A percentile compares a stretch with the other conserved stretches of the same genome.
Conservation (phyloP, 768 basidiomycete species). For the Mycena latifolia region DNA sequence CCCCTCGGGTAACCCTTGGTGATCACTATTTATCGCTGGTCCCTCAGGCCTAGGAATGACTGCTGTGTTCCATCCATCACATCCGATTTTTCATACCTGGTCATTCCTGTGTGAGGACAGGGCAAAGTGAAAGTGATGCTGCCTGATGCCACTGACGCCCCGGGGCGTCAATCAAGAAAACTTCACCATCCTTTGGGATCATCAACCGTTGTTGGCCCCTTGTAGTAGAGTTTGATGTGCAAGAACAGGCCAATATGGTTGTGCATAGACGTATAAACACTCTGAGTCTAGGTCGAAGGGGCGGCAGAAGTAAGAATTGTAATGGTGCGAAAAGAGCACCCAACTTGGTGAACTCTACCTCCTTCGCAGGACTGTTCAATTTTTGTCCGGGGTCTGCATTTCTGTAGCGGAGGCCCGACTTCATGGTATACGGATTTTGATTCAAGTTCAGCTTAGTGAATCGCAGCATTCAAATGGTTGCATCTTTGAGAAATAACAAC, state of each 20-base stretch:
- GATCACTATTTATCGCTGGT: slow-evolving; percentile 1
- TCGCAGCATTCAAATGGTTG: no score
- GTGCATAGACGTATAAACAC: not conserved
- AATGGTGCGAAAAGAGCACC: slow-evolving; percentile 2
- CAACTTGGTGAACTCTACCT: slow-evolving; percentile 1
- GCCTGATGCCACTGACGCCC: not conserved
- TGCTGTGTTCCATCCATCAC: not conserved
- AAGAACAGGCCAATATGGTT: slow-evolving; percentile 2
- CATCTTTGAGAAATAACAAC: no score
- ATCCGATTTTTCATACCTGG: slow-evolving; percentile 1
- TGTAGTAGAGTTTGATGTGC: slow-evolving; percentile 2
- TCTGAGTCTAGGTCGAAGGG: slow-evolving; percentile 1
- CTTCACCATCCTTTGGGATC: not conserved
- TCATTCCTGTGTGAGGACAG: slow-evolving; percentile 1
- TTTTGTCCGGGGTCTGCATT: not conserved
- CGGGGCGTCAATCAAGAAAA: slow-evolving; percentile 1
- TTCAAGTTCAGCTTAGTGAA: no score
- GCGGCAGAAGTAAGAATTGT: slow-evolving; percentile 2
- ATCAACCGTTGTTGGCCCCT: slow-evolving; percentile 1
- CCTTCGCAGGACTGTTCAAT: slow-evolving; percentile 3
- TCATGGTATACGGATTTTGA: no score
- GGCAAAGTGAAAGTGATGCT: not conserved
- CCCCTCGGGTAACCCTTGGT: not conserved
- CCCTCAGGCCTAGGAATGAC: slow-evolving; percentile 3
- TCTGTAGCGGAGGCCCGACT: not conserved